These are phyloP conservation scores for Puccinia triticina DNA, from an alignment of 1,284 basidiomycete species.

Conservation along the genomic window DNA sequence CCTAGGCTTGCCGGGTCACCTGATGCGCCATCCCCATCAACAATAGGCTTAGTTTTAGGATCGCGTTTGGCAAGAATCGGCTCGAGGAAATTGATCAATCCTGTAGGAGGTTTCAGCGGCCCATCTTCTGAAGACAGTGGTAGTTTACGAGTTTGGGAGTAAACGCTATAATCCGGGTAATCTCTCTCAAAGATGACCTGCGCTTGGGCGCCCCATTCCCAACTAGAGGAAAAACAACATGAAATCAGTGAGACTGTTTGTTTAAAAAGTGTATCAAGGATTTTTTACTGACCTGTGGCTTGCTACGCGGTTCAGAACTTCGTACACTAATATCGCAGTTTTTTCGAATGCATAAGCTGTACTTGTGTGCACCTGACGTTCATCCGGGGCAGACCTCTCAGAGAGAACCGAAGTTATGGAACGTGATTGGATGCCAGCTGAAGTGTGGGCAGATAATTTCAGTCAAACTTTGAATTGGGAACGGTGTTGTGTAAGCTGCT, in stretches of 20 bases:
- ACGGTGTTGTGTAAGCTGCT: not conserved
- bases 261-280: not conserved
- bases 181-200: slow-evolving; percentile 38
- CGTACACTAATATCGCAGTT: slow-evolving; percentile 23
- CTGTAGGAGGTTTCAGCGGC: not conserved
- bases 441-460: not conserved
- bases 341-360: not conserved
- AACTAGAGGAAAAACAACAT: not conserved
- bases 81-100: slow-evolving; percentile 30
- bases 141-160: slow-evolving; percentile 4
- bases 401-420: not conserved
- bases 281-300: slow-evolving; percentile 40
- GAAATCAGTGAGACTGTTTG: not conserved
- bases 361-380: not conserved
- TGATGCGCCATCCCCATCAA: slow-evolving; percentile 66
- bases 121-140: slow-evolving; percentile 10
- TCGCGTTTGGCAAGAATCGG: slow-evolving; percentile 18
- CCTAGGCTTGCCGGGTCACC: slow-evolving; percentile 83
- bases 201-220: slow-evolving; percentile 43
- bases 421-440: not conserved
- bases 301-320: slow-evolving; percentile 31
- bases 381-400: not conserved
- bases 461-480: not conserved
- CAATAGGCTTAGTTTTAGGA: not conserved
- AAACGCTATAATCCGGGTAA: slow-evolving; percentile 31